Evolutionary conservation across 2,329 filamentous ascomycete genomes (phyloP), one percentile per base, ranked within the genome.

Genomic region (Teratosphaeria zuluensis): DNA sequence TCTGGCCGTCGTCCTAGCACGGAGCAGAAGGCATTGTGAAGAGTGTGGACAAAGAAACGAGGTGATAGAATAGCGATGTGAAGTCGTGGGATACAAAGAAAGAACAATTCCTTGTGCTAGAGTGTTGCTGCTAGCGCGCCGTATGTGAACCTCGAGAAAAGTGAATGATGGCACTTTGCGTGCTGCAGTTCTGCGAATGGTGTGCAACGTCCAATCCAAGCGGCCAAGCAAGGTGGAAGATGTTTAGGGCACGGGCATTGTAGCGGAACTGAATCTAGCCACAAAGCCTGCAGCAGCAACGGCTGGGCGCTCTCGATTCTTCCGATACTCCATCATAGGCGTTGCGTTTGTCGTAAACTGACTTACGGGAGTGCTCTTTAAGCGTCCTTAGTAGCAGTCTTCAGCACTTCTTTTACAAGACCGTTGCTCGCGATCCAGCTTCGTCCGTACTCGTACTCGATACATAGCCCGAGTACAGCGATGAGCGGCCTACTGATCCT

Each of bases 401-500:
- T 9, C 9, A 9, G 33, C 33, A 14, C 33, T 35, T 35, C 33
- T 35, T 35, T 14, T 2, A 14, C 33, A 2, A 35, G 33, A 7
- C 33, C 33, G 6, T 35, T 35, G 33, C 52, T 54, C 52, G 52
- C 3, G 2, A 31, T 31, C n/a, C n/a, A 12, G 9, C 9, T 19
- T 33, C 4, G 30, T 54, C 12, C 52, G 30, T 12, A 24, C 52
- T 11, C 24, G 16, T 24, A 24, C 11, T 30, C 16, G 16, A 4
- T 28, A 8, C 28, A 32, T 12, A n/a, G 16, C 55, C 58, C 62
- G 46, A 57, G 38, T 53, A 9, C 6, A 9, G 33, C 7, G 8
- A 2, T 14, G 14, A 11, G 33, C 33, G 33, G 14, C 4, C 42
- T 48, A 48, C 19, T 48, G 42, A n/a, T 70, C 66, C 59, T 70